These are phyloP conservation scores for Nepenthes alata DNA, from an alignment of 179 eudicot species.

Conservation along the genomic window DNA sequence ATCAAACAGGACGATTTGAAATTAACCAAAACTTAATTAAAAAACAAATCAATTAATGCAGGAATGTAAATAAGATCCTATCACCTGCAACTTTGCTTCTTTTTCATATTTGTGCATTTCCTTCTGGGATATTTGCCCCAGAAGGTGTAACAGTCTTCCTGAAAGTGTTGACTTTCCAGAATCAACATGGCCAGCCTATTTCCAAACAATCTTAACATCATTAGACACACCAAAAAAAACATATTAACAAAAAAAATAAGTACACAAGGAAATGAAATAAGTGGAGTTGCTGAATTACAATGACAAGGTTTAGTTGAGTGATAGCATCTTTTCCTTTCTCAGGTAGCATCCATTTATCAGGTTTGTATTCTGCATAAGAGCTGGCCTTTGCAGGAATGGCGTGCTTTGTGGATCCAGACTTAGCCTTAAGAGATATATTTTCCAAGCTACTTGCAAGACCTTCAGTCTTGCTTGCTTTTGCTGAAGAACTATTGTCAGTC, in stretches of 20 bases:
- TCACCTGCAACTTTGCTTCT: slow-evolving; percentile 78
- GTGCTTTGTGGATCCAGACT: slow-evolving; percentile 36
- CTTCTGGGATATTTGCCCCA: slow-evolving; percentile 71
- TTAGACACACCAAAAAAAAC: background rate
- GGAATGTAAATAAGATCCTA: background rate
- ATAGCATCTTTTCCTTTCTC: slow-evolving; percentile 33
- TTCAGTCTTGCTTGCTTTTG: slow-evolving; percentile 24
- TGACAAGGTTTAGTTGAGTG: slow-evolving; percentile 83
- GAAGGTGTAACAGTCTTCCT: slow-evolving; percentile 85
- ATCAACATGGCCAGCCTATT: slow-evolving; percentile 98
- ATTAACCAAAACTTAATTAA: background rate
- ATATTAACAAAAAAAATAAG: background rate
- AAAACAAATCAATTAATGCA: background rate
- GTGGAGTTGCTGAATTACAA: slow-evolving; percentile 40
- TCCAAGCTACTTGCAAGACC: slow-evolving; percentile 23
- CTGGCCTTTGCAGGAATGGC: slow-evolving; percentile 21
- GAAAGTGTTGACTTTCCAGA: slow-evolving; percentile 97
- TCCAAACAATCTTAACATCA: background rate
- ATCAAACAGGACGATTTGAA: slow-evolving; percentile 9
- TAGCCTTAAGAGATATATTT: slow-evolving; percentile 30
- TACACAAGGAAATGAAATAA: background rate
- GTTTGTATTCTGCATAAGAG: slow-evolving; percentile 41
- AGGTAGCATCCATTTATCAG: slow-evolving; percentile 85
- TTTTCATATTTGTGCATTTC: slow-evolving; percentile 89
- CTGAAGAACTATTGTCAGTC: slow-evolving; percentile 20